Evolutionary conservation across 805 yeast species (phyloP), one percentile per base, ranked within the genome.

Genomic region (Pichia californica): DNA sequence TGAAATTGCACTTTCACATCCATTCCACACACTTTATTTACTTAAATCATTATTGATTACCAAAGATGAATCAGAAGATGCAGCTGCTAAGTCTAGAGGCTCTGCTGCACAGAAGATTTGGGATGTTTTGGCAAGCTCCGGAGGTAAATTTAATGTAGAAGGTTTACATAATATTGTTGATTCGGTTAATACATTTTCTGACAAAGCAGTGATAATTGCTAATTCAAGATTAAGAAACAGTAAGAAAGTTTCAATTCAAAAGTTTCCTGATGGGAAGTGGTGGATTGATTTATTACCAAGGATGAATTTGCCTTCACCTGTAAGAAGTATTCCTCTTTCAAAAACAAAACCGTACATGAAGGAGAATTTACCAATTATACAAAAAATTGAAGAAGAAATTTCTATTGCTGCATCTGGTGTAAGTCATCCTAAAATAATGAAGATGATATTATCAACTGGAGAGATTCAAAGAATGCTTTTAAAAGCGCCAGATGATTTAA

Each of bases 401-500:
- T 48, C 61, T 0, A 70, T 87, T n/a, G 93, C 98, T 0, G 52
- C 80, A 0, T 77, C 93, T 0, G 99, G 99, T 3, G 62, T 91
- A 10, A 87, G 96, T 49, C 71, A 80, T 47, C 99, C 99, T 0
- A 91, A 91, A 57, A 83, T 94, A 40, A 69, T 81, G 40, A 72
- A 65, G 1, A 64, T 85, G 41, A 40, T 37, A 0, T 61, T 81
- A 14, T 69, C 80, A 0, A 73, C 79, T 54, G 98, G 98, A 0
- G 49, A 61, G 0, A 54, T 45, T 0, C 81, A 76, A 46, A 76
- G 69, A 44, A 72, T 83, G 57, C 66, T 93, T 16, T 64, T 89
- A 51, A 93, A 93, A 58, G 88, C 95, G 6, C 74, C 86, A 9
- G 99, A 93, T 63, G 99, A 93, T 63, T 66, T 93, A 41, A 68